Percentiles rank a stretch among this genome's conserved stretches.
Evolutionary conservation across 306 rosid species (phyloP).

Genomic region (Purshia tridentata): DNA sequence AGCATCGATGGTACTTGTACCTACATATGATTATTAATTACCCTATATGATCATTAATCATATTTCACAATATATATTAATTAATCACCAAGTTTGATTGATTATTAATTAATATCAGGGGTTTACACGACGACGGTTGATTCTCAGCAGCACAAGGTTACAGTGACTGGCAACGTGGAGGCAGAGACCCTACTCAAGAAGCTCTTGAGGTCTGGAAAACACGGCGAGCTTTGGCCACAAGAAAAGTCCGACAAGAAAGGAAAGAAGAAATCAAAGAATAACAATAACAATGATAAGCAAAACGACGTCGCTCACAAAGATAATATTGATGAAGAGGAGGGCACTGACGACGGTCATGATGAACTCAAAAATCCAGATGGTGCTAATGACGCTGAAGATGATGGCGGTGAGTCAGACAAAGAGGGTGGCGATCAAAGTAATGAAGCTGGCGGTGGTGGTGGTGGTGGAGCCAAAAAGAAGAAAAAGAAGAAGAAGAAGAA

Average conservation of each 20-base stretch:
- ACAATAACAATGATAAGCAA: constrained; percentile 21
- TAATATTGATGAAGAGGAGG: constrained; percentile 22
- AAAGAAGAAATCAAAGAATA: constrained; percentile 55
- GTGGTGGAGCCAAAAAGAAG: constrained; percentile 53
- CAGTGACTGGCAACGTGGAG: constrained; percentile 79
- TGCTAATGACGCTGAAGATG: constrained; percentile 28
- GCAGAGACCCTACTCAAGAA: constrained; percentile 70
- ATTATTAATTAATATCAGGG: constrained; percentile 35
- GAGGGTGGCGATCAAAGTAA: constrained; percentile 22
- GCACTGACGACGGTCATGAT: constrained; percentile 6
- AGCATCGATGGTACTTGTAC: constrained; percentile 72
- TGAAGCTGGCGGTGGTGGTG: constrained; percentile 24
- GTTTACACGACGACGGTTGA: constrained; percentile 71
- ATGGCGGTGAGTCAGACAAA: constrained; percentile 12
- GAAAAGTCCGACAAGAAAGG: constrained; percentile 35
- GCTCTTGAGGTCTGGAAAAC: constrained; percentile 71
- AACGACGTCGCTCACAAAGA: constrained; percentile 11
- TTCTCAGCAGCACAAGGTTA: constrained; percentile 77
- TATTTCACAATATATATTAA: no score
- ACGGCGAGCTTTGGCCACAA: constrained; percentile 73
- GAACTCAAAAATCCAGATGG: not conserved
- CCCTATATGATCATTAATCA: no score
- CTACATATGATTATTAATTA: no score
- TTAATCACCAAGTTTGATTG: no score
- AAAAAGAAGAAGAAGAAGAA: constrained; percentile 74